phyloP scores from a whole-genome alignment of 306 rosid genomes.

The Gillenia trifoliata region DNA sequence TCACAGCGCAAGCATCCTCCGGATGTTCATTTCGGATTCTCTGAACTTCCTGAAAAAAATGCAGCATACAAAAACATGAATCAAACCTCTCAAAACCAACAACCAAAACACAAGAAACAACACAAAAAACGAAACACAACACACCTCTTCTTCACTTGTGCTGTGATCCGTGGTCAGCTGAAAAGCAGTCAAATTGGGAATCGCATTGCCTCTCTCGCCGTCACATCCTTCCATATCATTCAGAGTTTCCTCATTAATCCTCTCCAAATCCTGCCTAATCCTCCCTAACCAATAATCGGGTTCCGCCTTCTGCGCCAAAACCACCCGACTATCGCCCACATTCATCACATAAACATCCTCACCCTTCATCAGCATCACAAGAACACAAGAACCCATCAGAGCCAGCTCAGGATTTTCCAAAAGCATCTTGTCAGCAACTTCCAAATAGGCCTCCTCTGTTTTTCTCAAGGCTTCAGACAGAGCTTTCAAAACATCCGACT shows the following conservation, averaged over 20 bases:
- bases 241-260: conserved; percentile 87
- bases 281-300: conserved; percentile 94
- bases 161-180: conserved; percentile 93
- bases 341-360: conserved; percentile 95
- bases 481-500: conserved; percentile 79
- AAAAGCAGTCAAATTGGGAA: conserved; percentile 56
- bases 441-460: conserved; percentile 86
- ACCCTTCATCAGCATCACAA: conserved; percentile 96
- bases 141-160: conserved; percentile 73
- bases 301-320: conserved; percentile 81
- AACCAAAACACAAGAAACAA: background rate
- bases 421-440: conserved; percentile 74
- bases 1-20: conserved; percentile 73
- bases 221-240: conserved; percentile 82
- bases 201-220: conserved; percentile 37
- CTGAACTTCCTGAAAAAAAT: conserved; percentile 65
- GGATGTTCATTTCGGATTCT: conserved; percentile 76
- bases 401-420: conserved; percentile 89
- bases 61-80: conserved; percentile 10
- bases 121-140: background rate
- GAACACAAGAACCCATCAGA: conserved; percentile 97
- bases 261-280: conserved; percentile 82
- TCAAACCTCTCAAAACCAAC: background rate
- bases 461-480: conserved; percentile 70
- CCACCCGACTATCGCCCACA: conserved; percentile 91